Conservation (phyloP, 176 grass and related monocot genomes). For the Chrysopogon serrulatus region DNA sequence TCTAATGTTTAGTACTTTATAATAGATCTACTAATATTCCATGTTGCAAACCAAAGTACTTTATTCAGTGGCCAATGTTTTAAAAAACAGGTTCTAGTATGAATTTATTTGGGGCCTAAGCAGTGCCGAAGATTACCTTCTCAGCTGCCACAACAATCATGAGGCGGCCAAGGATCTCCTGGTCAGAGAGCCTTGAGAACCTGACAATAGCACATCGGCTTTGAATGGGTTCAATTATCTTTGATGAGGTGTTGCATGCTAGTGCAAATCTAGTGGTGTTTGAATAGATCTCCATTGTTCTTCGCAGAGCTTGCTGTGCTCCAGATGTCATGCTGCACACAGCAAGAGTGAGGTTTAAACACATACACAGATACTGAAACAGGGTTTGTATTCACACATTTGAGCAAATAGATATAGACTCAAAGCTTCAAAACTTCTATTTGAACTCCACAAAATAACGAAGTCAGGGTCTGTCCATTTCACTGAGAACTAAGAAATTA, state of each 20-base stretch:
- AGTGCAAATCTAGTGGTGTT: constrained; percentile 95
- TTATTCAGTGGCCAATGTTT: not conserved
- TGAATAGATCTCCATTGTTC: constrained; percentile 99
- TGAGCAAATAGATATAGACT: not conserved
- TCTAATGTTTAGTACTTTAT: not conserved
- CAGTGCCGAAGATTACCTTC: constrained; percentile 47
- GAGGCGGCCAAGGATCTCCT: constrained; percentile 89
- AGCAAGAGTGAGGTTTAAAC: constrained; percentile 1
- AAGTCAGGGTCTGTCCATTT: not conserved
- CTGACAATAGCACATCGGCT: constrained; percentile 92
- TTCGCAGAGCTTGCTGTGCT: constrained; percentile 88
- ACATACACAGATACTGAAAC: not conserved
- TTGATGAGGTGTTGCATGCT: constrained; percentile 95
- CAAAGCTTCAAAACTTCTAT: not conserved
- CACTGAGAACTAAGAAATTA: not conserved
- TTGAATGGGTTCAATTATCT: constrained; percentile 99
- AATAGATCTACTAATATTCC: not conserved
- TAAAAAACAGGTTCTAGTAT: not conserved
- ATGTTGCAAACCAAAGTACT: not conserved
- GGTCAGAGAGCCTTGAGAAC: constrained; percentile 86
- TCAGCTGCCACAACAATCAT: constrained; percentile 90
- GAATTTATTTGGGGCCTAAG: not conserved
- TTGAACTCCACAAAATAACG: not conserved
- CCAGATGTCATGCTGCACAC: constrained; percentile 87
- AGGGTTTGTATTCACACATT: not conserved